Percentiles rank a stretch among this genome's conserved stretches.
Conservation (phyloP, 2,329 filamentous ascomycete species). For the Botrytis paeoniae region DNA sequence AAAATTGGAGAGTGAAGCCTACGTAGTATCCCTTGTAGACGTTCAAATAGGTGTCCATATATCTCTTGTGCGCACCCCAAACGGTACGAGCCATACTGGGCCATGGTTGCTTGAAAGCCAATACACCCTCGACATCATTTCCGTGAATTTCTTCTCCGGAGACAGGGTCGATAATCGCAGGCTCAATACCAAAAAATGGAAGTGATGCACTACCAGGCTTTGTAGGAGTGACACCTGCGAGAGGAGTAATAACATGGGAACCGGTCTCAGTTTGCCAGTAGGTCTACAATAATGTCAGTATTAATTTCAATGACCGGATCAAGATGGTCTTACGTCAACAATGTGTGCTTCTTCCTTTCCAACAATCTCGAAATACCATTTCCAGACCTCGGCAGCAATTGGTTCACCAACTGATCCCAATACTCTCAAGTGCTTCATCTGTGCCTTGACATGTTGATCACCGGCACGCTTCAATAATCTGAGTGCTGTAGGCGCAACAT, state of each 20-base stretch:
- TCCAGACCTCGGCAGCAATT: slow-evolving; percentile 97
- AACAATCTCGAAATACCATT: slow-evolving; percentile 97
- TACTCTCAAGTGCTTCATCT: slow-evolving; percentile 86
- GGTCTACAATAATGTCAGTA: slow-evolving; percentile 56
- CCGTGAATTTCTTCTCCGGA: slow-evolving; percentile 90
- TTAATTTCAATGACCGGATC: slow-evolving; percentile 27
- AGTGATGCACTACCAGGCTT: slow-evolving; percentile 95
- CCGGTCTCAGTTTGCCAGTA: slow-evolving; percentile 99
- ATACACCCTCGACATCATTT: slow-evolving; percentile 94
- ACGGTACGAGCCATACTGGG: slow-evolving; percentile 98
- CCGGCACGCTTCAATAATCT: slow-evolving; percentile 93
- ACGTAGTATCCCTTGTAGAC: slow-evolving; percentile 98
- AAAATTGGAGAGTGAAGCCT: slow-evolving; percentile 43
- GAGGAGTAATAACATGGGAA: slow-evolving; percentile 89
- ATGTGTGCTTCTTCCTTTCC: slow-evolving; percentile 92
- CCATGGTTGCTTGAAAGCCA: slow-evolving; percentile 73
- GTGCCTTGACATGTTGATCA: slow-evolving; percentile 82
- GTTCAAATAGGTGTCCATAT: slow-evolving; percentile 97
- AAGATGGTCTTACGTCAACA: slow-evolving; percentile 71
- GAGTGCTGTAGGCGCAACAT: slow-evolving; percentile 92
- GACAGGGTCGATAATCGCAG: slow-evolving; percentile 94
- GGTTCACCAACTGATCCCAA: slow-evolving; percentile 95
- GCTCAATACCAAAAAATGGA: slow-evolving; percentile 97
- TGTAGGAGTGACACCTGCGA: slow-evolving; percentile 90
- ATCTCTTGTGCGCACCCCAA: slow-evolving; percentile 95